Evolutionary conservation across 805 yeast genomes (phyloP), one percentile per base, ranked within the genome.

Genomic region (Ogataea methylovora): DNA sequence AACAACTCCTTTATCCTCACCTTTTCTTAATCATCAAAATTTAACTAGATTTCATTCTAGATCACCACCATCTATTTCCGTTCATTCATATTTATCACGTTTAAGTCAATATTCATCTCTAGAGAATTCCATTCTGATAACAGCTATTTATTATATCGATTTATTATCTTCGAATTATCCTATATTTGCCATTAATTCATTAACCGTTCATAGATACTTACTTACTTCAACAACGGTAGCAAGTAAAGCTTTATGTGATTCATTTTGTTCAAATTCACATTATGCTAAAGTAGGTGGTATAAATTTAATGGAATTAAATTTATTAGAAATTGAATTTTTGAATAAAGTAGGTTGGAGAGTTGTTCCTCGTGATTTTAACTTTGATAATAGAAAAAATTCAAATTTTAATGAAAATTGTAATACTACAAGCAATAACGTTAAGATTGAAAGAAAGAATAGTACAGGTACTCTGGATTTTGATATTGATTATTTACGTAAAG

Each of bases 261-360:
- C 88, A 18, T 90, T 92, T 58, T 88, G 92, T 59, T 86, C 96
- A 12, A 90, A 88, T 57, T 72, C 80, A 29, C 96, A 92, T 56
- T 90, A 92, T 51, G 95, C 97, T 10, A 84, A 83, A 53, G 97
- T 92, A 14, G 98, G 98, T 3, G 97, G 98, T 40, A 82, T 87
- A 4, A 85, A 85, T 28, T 62, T 81, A 31, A 70, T 77, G 39
- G 97, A 87, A 52, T 64, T 88, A 44, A 92, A 92, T 56, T 69
- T 90, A 36, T 65, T 90, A 30, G 98, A 90, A 53, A 77, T 83
- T 34, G 97, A 92, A 56, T 87, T 92, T 49, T 67, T 90, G 29
- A 71, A 73, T 32, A 67, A 87, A 41, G 90, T 90, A 8, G 75
- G 78, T 39, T 90, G 92, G 74, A 66, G 83, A 41, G 76, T 83